A percentile compares a stretch with the other conserved stretches of the same genome.
Conservation (phyloP, 345 rosid species). For the Raphanus sativus region DNA sequence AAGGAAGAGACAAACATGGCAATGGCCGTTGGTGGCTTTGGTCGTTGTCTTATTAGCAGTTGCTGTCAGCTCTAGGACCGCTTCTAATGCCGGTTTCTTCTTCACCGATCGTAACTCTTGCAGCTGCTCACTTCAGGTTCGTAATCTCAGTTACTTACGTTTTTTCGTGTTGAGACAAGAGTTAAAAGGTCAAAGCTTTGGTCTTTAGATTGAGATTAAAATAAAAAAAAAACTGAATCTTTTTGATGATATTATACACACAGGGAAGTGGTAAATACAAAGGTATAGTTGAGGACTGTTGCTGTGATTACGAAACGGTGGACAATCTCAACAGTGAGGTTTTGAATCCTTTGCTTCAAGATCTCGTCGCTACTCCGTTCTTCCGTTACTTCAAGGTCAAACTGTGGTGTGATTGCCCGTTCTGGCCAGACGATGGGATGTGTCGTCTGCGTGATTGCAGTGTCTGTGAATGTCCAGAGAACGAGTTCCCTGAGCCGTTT, state of each 20-base stretch:
- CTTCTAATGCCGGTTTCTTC: slow-evolving; percentile 42
- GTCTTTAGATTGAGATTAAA: slow-evolving; percentile 1
- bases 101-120: slow-evolving; percentile 50
- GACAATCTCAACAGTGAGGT: slow-evolving; percentile 70
- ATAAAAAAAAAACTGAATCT: slow-evolving; percentile 7
- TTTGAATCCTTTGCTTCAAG: slow-evolving; percentile 78
- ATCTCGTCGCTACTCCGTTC: slow-evolving; percentile 80
- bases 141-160: slow-evolving; percentile 10
- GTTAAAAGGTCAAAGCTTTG: slow-evolving; percentile 23
- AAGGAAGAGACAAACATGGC: slow-evolving; percentile 38
- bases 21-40: slow-evolving; percentile 51
- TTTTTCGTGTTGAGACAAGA: slow-evolving; percentile 3
- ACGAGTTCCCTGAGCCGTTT: slow-evolving; percentile 78
- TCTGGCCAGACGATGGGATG: slow-evolving; percentile 98
- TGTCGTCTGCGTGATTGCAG: slow-evolving; percentile 94
- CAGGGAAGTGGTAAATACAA: slow-evolving; percentile 53
- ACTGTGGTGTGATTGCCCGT: slow-evolving; percentile 95
- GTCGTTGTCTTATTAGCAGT: slow-evolving; percentile 51
- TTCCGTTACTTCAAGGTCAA: slow-evolving; percentile 94
- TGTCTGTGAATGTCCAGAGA: slow-evolving; percentile 96
- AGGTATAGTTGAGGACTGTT: slow-evolving; percentile 89
- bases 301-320: slow-evolving; percentile 89
- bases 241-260: slow-evolving; percentile 6
- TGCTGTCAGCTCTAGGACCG: slow-evolving; percentile 45
- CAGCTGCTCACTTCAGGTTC: slow-evolving; percentile 52